Conservation (phyloP, 129 eudicot species). For the Saussurea involucrata region DNA sequence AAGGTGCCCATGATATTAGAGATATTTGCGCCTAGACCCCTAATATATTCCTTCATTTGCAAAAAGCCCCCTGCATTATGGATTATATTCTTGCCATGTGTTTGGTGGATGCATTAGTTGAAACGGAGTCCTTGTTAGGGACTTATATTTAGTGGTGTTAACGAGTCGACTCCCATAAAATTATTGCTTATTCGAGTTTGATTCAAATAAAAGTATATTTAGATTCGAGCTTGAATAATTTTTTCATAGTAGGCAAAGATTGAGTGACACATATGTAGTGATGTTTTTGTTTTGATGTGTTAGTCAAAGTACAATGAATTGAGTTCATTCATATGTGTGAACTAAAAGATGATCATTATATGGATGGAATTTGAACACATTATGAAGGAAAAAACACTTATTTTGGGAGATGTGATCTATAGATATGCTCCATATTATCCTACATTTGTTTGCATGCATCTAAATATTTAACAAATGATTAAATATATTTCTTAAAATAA, state of each 20-base stretch:
- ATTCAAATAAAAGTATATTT: too few species aligned
- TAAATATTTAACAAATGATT: too few species aligned
- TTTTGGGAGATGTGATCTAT: background rate
- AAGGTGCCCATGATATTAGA: background rate
- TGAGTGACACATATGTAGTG: too few species aligned
- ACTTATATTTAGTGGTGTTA: too few species aligned
- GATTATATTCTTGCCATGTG: background rate
- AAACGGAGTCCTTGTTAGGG: too few species aligned
- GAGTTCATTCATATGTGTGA: background rate
- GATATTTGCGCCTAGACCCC: background rate
- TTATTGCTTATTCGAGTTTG: too few species aligned
- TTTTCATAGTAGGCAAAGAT: too few species aligned
- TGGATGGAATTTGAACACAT: background rate
- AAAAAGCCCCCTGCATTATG: background rate
- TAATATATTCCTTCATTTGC: background rate
- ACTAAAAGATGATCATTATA: background rate
- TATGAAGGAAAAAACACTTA: background rate
- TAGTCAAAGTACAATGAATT: too few species aligned
- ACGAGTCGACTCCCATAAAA: too few species aligned
- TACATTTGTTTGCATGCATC: background rate
- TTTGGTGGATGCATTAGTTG: background rate
- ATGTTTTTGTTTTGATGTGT: too few species aligned
- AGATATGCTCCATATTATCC: background rate
- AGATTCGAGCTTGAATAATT: too few species aligned
- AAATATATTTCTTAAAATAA: too few species aligned